Conservation (phyloP, 768 basidiomycete species). For the Mycena alexandri region DNA sequence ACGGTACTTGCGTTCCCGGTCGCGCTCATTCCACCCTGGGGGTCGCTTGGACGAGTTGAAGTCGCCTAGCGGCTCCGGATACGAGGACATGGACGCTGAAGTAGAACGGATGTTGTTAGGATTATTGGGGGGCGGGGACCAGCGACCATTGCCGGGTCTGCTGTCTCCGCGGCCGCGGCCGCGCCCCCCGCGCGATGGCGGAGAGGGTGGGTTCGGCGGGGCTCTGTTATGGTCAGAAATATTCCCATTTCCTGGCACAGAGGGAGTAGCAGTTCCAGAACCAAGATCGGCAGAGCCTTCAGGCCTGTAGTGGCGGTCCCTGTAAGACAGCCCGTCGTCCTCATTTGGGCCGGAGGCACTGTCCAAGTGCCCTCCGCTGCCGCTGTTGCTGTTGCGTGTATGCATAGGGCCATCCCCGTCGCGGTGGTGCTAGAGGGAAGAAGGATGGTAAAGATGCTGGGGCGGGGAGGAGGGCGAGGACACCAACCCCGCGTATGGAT, state of each 20-base stretch:
- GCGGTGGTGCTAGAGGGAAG: slow-evolving; percentile 19
- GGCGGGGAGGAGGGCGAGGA: slow-evolving; percentile 34
- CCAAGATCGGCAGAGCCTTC: slow-evolving; percentile 5
- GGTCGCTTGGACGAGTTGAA: slow-evolving; percentile 12
- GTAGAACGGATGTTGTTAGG: slow-evolving; percentile 27
- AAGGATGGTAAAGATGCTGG: slow-evolving; percentile 37
- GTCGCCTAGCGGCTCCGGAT: slow-evolving; percentile 13
- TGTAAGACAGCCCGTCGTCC: slow-evolving; percentile 25
- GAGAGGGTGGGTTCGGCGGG: slow-evolving; percentile 6
- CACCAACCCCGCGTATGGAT: slow-evolving; percentile 39
- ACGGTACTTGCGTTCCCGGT: slow-evolving; percentile 11
- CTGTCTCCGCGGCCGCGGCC: slow-evolving; percentile 18
- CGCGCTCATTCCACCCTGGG: slow-evolving; percentile 5
- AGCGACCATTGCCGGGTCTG: slow-evolving; percentile 19
- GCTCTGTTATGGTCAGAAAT: slow-evolving; percentile 22
- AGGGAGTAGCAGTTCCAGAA: background rate
- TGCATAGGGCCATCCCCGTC: slow-evolving; percentile 5
- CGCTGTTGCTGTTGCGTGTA: slow-evolving; percentile 5
- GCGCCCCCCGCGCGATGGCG: slow-evolving; percentile 17
- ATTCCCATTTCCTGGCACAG: background rate
- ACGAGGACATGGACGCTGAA: slow-evolving; percentile 25
- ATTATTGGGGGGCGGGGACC: slow-evolving; percentile 27
- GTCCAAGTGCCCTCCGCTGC: slow-evolving; percentile 1
- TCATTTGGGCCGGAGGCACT: background rate
- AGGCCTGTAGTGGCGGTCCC: slow-evolving; percentile 36